A percentile compares a stretch with the other conserved stretches of the same genome.
These are phyloP conservation scores for Pyrenophora teres DNA, from an alignment of 2,329 filamentous ascomycete species.

Conservation along the genomic window DNA sequence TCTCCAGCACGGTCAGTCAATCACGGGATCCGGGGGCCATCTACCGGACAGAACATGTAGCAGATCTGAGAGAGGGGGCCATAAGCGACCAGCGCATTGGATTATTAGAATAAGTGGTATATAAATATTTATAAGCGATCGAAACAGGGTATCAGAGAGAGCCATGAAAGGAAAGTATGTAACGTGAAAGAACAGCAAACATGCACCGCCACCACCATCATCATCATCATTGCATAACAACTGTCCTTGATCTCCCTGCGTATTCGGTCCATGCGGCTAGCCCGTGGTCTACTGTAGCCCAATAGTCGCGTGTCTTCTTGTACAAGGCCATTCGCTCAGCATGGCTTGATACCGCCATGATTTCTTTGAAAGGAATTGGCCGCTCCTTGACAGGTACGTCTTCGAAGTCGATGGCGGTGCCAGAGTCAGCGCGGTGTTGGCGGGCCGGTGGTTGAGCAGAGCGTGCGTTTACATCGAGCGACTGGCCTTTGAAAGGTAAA, in stretches of 20 bases:
- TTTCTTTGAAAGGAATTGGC: slow-evolving; percentile 41
- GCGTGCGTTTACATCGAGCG: background rate
- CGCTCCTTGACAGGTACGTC: slow-evolving; percentile 23
- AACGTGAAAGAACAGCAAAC: too few relatives aligned
- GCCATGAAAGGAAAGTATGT: too few relatives aligned
- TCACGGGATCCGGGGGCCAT: too few relatives aligned
- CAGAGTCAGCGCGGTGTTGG: slow-evolving; percentile 38
- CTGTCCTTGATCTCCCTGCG: slow-evolving; percentile 5
- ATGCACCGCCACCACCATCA: too few relatives aligned
- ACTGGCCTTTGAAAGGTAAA: background rate
- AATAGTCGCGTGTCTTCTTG: slow-evolving; percentile 41
- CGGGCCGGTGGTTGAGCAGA: slow-evolving; percentile 11
- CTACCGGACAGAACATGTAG: too few relatives aligned
- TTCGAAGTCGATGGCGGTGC: slow-evolving; percentile 37
- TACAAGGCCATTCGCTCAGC: slow-evolving; percentile 40
- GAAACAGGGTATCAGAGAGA: too few relatives aligned
- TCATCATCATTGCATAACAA: background rate
- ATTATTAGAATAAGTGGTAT: too few relatives aligned
- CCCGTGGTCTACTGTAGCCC: slow-evolving; percentile 44
- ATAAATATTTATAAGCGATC: too few relatives aligned
- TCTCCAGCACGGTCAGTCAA: too few relatives aligned
- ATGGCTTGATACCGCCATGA: slow-evolving; percentile 30
- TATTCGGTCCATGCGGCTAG: slow-evolving; percentile 34
- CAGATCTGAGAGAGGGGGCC: too few relatives aligned
- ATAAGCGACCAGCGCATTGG: too few relatives aligned